Percentiles rank a stretch among this genome's conserved stretches.
Evolutionary conservation across 495 filamentous ascomycete species (phyloP).

Genomic region (Neurospora tetrasperma): DNA sequence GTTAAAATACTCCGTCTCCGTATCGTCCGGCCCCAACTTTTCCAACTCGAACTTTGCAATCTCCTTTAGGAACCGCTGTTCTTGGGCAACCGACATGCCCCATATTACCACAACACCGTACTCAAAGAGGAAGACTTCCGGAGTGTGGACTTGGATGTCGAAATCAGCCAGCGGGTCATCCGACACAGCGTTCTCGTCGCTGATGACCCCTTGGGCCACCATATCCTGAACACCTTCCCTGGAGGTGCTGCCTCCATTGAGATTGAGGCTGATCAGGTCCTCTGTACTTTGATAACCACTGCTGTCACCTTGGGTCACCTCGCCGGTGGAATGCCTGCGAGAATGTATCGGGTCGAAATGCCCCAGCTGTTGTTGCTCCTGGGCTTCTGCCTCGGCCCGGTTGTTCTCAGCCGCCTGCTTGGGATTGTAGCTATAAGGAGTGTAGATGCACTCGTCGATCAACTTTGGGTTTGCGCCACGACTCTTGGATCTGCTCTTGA

Average conservation of each 20-base stretch:
- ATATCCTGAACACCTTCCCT: constrained; percentile 14
- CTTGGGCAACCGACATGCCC: constrained; percentile 84
- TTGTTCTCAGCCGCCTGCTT: constrained; percentile 16
- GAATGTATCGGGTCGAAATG: constrained; percentile 47
- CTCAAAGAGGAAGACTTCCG: constrained; percentile 91
- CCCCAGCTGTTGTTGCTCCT: constrained; percentile 21
- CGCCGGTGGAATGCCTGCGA: constrained; percentile 36
- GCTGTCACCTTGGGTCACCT: constrained; percentile 6
- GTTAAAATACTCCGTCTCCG: constrained; percentile 95
- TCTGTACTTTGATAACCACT: constrained; percentile 9
- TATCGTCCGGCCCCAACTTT: constrained; percentile 75
- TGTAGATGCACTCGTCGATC: constrained; percentile 95
- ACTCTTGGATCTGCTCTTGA: constrained; percentile 68
- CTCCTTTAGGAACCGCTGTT: constrained; percentile 82
- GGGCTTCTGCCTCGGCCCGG: constrained; percentile 12
- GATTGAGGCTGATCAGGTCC: constrained; percentile 20
- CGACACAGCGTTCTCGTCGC: constrained; percentile 17
- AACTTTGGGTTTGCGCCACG: constrained; percentile 76
- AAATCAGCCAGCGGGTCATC: constrained; percentile 40
- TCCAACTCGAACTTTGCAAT: constrained; percentile 92
- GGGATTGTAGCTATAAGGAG: constrained; percentile 66
- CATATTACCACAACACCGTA: constrained; percentile 99
- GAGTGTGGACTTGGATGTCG: constrained; percentile 72
- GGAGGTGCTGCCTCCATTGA: constrained; percentile 10
- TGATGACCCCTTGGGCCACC: constrained; percentile 14